Evolutionary conservation across 768 basidiomycete species (phyloP), one percentile per base, ranked within the genome.

Genomic region (Pluteus cervinus): DNA sequence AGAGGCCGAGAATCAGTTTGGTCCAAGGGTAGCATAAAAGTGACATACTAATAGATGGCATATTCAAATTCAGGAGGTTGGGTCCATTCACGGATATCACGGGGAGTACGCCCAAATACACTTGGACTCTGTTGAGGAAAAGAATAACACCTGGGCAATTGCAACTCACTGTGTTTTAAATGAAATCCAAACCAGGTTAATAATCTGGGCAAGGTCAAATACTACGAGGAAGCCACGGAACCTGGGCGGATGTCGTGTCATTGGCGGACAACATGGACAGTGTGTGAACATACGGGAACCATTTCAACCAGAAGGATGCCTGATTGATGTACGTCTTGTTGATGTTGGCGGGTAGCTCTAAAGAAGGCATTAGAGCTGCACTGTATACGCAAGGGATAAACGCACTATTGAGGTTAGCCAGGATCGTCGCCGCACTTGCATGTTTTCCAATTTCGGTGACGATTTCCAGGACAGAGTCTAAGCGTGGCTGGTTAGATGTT

Each of bases 171-270:
- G 69, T 10, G 79, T 80, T 57, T 76, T 77, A 62, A 86, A 60
- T 18, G 72, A 77, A 22, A 80, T 68, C 66, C 73, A 79, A 22
- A 87, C 44, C 12, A 94, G 70, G 53, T 88, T 87, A 57, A 88
- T 53, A 26, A 93, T 68, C 56, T 91, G 90, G 1, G 88, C 86
- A 18, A 93, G 66, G 54, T 90, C 87, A 50, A 91, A 89, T 36
- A 90, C 64, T 11, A 74, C 75, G 24, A 91, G 66, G 68, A 90
- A 89, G 7, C 87, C 90, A 39, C 86, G 82, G 23, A 91, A 61
- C 5, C 81, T 81, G 46, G 24, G 32, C 33, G 49, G 16, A 17
- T 14, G 25, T 12, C 30, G 9, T n/a, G 16, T 22, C 5, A 45
- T 15, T 30, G 2, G 5, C 18, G 6, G 28, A 15, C 24, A 21